Base-by-base conservation (phyloP, 2,329 filamentous ascomycete species). In the Huntiella moniliformis region DNA sequence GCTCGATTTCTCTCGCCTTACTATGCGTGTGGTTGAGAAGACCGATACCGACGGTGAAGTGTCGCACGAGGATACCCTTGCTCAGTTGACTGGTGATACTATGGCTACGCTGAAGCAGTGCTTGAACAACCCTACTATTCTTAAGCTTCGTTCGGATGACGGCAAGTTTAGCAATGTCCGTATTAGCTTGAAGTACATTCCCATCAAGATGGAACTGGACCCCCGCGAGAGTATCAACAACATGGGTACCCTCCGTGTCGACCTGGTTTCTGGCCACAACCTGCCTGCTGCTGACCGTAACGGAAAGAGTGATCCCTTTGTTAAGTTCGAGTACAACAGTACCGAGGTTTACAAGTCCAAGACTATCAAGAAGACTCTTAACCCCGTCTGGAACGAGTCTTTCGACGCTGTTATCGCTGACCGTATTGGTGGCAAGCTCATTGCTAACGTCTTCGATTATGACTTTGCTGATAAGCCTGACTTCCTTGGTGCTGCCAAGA, bases 151-250 rank as follows among this genome's bases (percentile, higher is more conserved):
- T 60, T 81, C 83, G 50, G 77, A 82, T 13, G 73, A 88, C 37
- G 87, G 86, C 44, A 71, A 73, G 49, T 62, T 78, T 18, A 86
- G 76, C 65, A 87, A 77, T 57, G 71, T 98, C 58, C 92, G 80
- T 54, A 82, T 98, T 57, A 92, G 82, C 64, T 72, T 95, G 56
- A 93, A 93, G 62, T 98, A 94, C 59, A 77, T 98, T 17, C 91
- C 91, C 0, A 78, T 96, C 50, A 77, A 83, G 65, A 98, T 98
- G 91, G 68, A 77, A 47, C 79, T 98, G 42, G 86, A 98, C 56
- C 82, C 91, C 0, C 85, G 79, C 55, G 91, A 98, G 63, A 95
- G 86, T 57, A 94, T 98, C 69, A 96, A 95, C 73, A 98, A 98
- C 63, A 93, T 94, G 76, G 91, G 91, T 50, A 87, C 78, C 49